Base-by-base conservation (phyloP, 2,329 filamentous ascomycete species). In the Botrytis byssoidea region DNA sequence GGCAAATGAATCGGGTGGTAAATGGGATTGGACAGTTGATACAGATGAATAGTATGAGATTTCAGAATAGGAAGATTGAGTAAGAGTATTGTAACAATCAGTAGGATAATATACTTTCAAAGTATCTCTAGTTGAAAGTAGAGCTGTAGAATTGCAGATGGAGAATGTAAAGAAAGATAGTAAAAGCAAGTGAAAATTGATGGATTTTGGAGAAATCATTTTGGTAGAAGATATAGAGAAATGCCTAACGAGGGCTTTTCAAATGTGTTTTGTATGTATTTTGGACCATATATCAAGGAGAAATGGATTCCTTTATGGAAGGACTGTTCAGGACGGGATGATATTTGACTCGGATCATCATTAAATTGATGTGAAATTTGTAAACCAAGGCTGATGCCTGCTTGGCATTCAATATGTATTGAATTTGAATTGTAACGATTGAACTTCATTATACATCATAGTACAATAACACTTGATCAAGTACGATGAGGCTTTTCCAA, bases 161-260 rank as follows among this genome's bases (percentile, higher is more conserved):
- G 32, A 16, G 35, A 61, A 40, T 14, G 35, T 14, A 25, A 25
- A 12, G 22, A 40, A 16, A 22, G 35, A 25, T 37, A 61, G 6
- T n/a, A 40, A 25, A 61, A 35, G 35, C 2, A 18, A 22, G 59
- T 25, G 35, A 40, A 61, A 3, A 37, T 25, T n/a, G 22, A 61
- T 40, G 5, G 14, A 61, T 35, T 40, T 25, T 40, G 22, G 0
- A 40, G 20, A 61, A 22, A 61, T 12, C 59, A 37, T 61, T 35
- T 37, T 61, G 59, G 14, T n/a, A 61, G 20, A n/a, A 25, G 59
- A 40, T 4, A 25, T 16, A 1, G 22, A 40, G 10, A 37, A 18
- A 6, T 35, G 10, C 2, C 10, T 37, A 1, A 3, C 32, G 10
- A 22, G 20, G 10, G 0, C 1, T 4, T 60, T 35, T 35, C 20